A percentile compares a stretch with the other conserved stretches of the same genome.
Conservation (phyloP, 129 eudicot species). For the Tagetes patula region DNA sequence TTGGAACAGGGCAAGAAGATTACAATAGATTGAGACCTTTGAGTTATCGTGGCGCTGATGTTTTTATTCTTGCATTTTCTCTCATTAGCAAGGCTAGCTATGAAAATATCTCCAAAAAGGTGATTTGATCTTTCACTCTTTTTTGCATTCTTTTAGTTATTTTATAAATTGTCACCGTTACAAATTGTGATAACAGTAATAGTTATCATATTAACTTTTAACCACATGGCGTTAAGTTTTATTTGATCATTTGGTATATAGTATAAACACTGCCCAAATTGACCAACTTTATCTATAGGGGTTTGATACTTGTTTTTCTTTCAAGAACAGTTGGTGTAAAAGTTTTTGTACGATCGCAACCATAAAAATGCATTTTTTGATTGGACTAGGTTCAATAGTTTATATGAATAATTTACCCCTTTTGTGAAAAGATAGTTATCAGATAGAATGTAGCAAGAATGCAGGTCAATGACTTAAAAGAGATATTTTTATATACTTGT, state of each 20-base stretch:
- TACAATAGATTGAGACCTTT: constrained; percentile 78
- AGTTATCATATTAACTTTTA: background rate
- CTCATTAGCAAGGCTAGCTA: constrained; percentile 82
- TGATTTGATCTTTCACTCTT: constrained; percentile 12
- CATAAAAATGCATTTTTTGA: too few species aligned
- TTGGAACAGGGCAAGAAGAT: constrained; percentile 74
- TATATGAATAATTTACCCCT: background rate
- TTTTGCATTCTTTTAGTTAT: background rate
- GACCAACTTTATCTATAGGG: background rate
- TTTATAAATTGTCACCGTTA: background rate
- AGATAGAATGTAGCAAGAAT: background rate
- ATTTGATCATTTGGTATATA: background rate
- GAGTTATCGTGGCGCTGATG: constrained; percentile 88
- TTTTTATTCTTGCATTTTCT: constrained; percentile 82
- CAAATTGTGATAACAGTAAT: background rate
- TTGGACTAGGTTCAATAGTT: too few species aligned
- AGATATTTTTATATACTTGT: background rate
- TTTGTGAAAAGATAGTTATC: background rate
- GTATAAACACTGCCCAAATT: background rate
- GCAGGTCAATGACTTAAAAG: background rate
- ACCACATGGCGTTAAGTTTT: background rate
- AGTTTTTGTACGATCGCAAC: too few species aligned
- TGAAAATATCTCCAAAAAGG: constrained; percentile 79
- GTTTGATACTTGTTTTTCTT: background rate
- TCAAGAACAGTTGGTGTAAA: background rate